Percentiles rank a stretch among this genome's conserved stretches.
phyloP scores from a whole-genome alignment of 257 asterid genomes.

The Solanum boliviense region DNA sequence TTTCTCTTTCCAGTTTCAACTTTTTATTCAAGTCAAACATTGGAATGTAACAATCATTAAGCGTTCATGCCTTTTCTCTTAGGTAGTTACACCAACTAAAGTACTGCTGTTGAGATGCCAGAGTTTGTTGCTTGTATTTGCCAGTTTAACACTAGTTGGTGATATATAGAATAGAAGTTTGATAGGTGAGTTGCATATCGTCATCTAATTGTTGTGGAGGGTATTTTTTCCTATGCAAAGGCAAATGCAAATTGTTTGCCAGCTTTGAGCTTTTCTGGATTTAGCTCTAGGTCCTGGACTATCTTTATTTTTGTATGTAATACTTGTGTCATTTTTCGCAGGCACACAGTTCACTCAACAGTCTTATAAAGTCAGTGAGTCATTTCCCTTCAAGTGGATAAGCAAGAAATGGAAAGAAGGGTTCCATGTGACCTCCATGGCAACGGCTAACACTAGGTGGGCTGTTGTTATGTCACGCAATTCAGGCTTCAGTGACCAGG shows the following conservation, averaged over 20 bases:
- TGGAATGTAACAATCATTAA: background rate
- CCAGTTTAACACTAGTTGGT: background rate
- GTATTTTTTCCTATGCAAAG: background rate
- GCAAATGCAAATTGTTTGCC: background rate
- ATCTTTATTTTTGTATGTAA: background rate
- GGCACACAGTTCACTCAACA: slow-evolving; percentile 33
- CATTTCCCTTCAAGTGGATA: slow-evolving; percentile 42
- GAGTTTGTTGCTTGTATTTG: background rate
- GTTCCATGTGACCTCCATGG: slow-evolving; percentile 40
- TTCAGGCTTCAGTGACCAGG: slow-evolving; percentile 39
- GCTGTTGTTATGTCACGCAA: slow-evolving; percentile 43
- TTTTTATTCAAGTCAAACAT: background rate
- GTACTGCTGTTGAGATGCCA: background rate
- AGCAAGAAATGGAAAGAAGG: slow-evolving; percentile 49
- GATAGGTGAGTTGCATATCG: background rate
- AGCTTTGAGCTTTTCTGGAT: background rate
- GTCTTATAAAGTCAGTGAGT: slow-evolving; percentile 39
- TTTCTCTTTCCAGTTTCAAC: background rate
- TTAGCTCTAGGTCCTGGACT: background rate
- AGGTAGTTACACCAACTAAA: background rate
- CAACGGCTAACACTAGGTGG: slow-evolving; percentile 40
- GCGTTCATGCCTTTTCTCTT: background rate
- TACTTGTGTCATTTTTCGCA: background rate
- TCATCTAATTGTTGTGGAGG: background rate
- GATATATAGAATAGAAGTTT: background rate